Conservation (phyloP, 495 filamentous ascomycete genomes). For the Neurospora intermedia region DNA sequence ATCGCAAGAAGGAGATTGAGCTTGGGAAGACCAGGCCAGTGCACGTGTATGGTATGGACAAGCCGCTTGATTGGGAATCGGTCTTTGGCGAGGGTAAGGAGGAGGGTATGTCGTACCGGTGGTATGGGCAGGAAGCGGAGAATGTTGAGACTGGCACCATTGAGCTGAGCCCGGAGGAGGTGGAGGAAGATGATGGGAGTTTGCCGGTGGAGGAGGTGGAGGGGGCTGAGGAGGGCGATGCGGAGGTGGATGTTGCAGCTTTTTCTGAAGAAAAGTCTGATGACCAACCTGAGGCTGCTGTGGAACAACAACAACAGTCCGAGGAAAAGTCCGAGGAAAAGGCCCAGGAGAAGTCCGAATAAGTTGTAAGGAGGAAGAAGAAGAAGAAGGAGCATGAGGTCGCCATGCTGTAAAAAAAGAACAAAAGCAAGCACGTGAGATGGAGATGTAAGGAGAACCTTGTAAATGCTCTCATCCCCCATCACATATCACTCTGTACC, state of each 20-base stretch:
- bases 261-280: neutral
- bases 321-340: neutral
- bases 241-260: neutral
- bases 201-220: neutral
- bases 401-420: neutral
- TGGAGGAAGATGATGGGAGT: neutral
- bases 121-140: neutral
- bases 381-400: neutral
- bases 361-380: neutral
- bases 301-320: neutral
- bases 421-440: neutral
- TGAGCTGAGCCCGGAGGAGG: neutral
- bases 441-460: neutral
- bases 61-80: conserved; percentile 14
- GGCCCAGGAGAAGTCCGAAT: neutral
- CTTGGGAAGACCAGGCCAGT: conserved; percentile 13
- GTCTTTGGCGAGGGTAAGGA: conserved; percentile 15
- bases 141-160: neutral
- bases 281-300: neutral
- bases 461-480: neutral
- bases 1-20: conserved; percentile 13
- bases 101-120: neutral
- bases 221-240: neutral
- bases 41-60: conserved; percentile 19
- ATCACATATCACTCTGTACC: neutral